phyloP scores from a whole-genome alignment of 2,329 filamentous ascomycete species.

The Rhinocladiella mackenziei region DNA sequence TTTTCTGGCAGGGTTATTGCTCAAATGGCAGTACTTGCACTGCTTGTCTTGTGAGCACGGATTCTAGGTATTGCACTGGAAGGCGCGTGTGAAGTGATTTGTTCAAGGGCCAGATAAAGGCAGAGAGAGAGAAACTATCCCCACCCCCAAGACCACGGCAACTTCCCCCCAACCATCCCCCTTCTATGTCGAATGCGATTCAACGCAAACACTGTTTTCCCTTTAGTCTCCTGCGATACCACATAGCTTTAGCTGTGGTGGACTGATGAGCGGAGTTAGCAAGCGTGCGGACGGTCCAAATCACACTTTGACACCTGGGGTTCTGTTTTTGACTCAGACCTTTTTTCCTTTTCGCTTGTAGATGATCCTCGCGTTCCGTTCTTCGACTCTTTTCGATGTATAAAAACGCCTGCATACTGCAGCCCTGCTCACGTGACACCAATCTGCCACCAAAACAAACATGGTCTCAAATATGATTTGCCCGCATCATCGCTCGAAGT shows the following conservation, averaged over 20 bases:
- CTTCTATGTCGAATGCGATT: slow-evolving; percentile 22
- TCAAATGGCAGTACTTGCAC: slow-evolving; percentile 19
- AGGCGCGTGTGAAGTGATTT: slow-evolving; percentile 20
- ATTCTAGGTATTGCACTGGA: slow-evolving; percentile 19
- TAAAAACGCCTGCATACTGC: no score
- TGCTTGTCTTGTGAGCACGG: slow-evolving; percentile 16
- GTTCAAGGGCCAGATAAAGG: slow-evolving; percentile 19
- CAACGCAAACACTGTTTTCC: slow-evolving; percentile 21
- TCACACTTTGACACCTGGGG: slow-evolving; percentile 21
- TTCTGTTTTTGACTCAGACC: no score
- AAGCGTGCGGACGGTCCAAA: slow-evolving; percentile 26
- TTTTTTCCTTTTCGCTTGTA: no score
- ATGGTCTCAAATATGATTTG: no score
- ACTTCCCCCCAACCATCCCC: slow-evolving; percentile 11
- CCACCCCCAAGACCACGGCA: slow-evolving; percentile 7
- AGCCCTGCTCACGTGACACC: no score
- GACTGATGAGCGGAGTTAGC: slow-evolving; percentile 27
- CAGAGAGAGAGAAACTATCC: slow-evolving; percentile 14
- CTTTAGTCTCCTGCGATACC: slow-evolving; percentile 28
- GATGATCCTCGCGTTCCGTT: no score
- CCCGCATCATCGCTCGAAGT: no score
- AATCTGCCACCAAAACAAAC: no score
- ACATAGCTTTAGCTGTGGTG: slow-evolving; percentile 28
- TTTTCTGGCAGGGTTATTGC: slow-evolving; percentile 17
- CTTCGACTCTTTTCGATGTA: no score